Evolutionary conservation across 1,139 yeast genomes (phyloP).

Genomic region (Suhomyces guaymorum): DNA sequence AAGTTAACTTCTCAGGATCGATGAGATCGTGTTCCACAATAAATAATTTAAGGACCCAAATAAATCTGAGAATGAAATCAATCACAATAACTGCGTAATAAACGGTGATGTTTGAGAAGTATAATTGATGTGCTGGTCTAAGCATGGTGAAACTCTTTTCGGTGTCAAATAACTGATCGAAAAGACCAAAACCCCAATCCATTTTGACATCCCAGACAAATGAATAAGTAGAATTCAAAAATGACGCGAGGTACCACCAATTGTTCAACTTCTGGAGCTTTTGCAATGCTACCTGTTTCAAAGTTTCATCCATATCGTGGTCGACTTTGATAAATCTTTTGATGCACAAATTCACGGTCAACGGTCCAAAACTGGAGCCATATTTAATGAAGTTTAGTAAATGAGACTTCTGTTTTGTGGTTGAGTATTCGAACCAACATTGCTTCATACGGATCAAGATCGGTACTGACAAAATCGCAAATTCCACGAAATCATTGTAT

Average conservation of each 20-base stretch:
- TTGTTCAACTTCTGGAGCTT: slow-evolving; percentile 20
- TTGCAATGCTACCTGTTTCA: slow-evolving; percentile 11
- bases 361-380: slow-evolving; percentile 64
- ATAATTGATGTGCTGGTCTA: slow-evolving; percentile 4
- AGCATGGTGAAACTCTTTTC: slow-evolving; percentile 4
- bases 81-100: slow-evolving; percentile 47
- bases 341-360: slow-evolving; percentile 47
- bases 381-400: slow-evolving; percentile 75
- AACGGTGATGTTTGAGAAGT: slow-evolving; percentile 2
- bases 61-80: slow-evolving; percentile 66
- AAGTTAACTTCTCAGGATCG: slow-evolving; percentile 14
- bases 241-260: slow-evolving; percentile 54
- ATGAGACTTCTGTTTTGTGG: slow-evolving; percentile 55
- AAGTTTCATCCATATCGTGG: slow-evolving; percentile 8
- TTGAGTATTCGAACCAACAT: slow-evolving; percentile 67
- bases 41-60: slow-evolving; percentile 68
- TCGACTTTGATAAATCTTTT: slow-evolving; percentile 22
- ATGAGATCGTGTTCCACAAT: slow-evolving; percentile 29
- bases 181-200: slow-evolving; percentile 83
- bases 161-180: slow-evolving; percentile 30
- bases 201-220: slow-evolving; percentile 84
- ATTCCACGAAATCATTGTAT: slow-evolving; percentile 45
- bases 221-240: slow-evolving; percentile 72
- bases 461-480: slow-evolving; percentile 59
- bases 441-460: slow-evolving; percentile 73